Conservation (phyloP, 1,139 yeast species). For the Zhuliangozyma parablackwelliae region DNA sequence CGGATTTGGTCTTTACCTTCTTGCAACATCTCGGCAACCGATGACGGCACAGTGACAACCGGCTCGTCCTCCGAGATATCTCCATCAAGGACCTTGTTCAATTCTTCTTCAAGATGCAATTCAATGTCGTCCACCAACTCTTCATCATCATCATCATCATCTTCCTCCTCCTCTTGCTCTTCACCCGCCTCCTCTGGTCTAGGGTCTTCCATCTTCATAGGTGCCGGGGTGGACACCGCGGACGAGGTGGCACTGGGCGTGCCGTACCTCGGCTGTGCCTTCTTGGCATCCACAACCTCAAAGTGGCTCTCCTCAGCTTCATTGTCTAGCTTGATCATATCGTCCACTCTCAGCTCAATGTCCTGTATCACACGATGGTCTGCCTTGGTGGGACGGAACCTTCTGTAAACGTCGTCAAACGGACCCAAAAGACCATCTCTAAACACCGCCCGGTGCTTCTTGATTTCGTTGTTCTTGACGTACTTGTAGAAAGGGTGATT, state of each 20-base stretch:
- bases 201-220: slow-evolving; percentile 7
- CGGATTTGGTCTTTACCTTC: slow-evolving; percentile 7
- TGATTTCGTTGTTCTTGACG: slow-evolving; percentile 37
- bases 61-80: slow-evolving; percentile 10
- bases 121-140: slow-evolving; percentile 17
- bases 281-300: slow-evolving; percentile 63
- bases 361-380: slow-evolving; percentile 53
- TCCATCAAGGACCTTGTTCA: slow-evolving; percentile 32
- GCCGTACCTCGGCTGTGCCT: slow-evolving; percentile 14
- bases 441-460: slow-evolving; percentile 42
- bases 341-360: slow-evolving; percentile 76
- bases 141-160: slow-evolving; percentile 19
- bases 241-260: slow-evolving; percentile 21
- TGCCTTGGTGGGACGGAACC: slow-evolving; percentile 49
- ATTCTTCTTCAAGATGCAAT: slow-evolving; percentile 21
- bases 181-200: slow-evolving; percentile 24
- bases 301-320: slow-evolving; percentile 80
- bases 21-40: slow-evolving; percentile 11
- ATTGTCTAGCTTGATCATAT: slow-evolving; percentile 67
- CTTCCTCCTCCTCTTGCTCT: slow-evolving; percentile 23
- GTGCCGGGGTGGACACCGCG: slow-evolving; percentile 17
- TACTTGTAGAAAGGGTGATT: slow-evolving; percentile 46
- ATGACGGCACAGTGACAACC: slow-evolving; percentile 5
- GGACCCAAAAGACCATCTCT: slow-evolving; percentile 88
- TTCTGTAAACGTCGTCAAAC: slow-evolving; percentile 42